Evolutionary conservation across 495 filamentous ascomycete species (phyloP).

Genomic region (Penicillium bialowiezense): DNA sequence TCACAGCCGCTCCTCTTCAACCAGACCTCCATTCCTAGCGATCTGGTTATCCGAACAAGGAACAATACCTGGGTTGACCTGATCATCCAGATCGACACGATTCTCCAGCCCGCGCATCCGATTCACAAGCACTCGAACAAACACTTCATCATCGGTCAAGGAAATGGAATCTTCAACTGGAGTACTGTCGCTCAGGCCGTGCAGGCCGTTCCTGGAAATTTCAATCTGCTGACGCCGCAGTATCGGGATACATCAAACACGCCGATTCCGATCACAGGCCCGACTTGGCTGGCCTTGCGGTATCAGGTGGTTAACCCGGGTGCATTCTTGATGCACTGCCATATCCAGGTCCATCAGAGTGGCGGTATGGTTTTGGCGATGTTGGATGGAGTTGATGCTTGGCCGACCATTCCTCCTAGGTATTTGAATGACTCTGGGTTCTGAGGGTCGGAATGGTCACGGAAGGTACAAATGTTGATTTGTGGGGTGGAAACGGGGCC

Average conservation of each 20-base stretch:
- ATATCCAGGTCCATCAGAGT: constrained; percentile 55
- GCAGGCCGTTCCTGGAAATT: constrained; percentile 39
- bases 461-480: no score
- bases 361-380: constrained; percentile 57
- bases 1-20: constrained; percentile 49
- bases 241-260: constrained; percentile 50
- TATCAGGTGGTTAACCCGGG: constrained; percentile 60
- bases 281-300: constrained; percentile 51
- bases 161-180: constrained; percentile 48
- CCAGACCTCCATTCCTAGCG: constrained; percentile 28
- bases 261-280: constrained; percentile 22
- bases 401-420: constrained; percentile 40
- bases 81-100: constrained; percentile 38
- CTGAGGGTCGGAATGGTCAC: no score
- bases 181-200: constrained; percentile 51
- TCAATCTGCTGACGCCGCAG: constrained; percentile 55
- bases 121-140: constrained; percentile 66
- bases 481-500: background rate
- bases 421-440: constrained; percentile 25
- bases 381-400: constrained; percentile 56
- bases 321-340: constrained; percentile 58
- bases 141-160: constrained; percentile 53
- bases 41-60: constrained; percentile 47
- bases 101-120: constrained; percentile 46
- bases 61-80: constrained; percentile 59